Base-by-base conservation (phyloP, 768 basidiomycete species). In the Tricholoma sp. region DNA sequence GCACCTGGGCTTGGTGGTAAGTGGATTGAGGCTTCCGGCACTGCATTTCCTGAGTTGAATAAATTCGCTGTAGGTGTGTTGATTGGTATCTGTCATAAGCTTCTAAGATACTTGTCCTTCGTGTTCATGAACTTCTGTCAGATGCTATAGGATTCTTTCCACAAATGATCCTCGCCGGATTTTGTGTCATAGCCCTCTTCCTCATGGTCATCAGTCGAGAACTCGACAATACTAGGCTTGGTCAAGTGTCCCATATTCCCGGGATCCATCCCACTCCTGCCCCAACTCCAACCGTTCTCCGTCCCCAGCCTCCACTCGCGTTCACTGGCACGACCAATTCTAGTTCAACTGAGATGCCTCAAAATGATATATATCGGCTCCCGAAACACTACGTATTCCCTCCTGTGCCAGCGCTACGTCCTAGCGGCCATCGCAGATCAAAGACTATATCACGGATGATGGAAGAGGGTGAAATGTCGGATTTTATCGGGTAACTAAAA, bases 71-170 rank as follows among this genome's bases (percentile, higher is more conserved):
- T 37, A 80, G 80, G 79, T 52, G 76, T 79, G 14, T 66, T 81
- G 18, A 76, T 81, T 50, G 80, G 80, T 81, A 66, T 51, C 71
- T 61, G 31, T 29, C 31, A 18, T 7, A 2, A 27, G 2, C 24
- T 43, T 5, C 24, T 34, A 29, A 16, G 14, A 22, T 4, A 24
- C 32, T 46, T 21, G 16, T 37, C 29, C 29, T 10, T 22, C 11
- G 47, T 14, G 31, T 34, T 56, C 19, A 56, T 32, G n/a, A n/a
- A 53, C n/a, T n/a, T n/a, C 9, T 34, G 11, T 39, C 58, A 83
- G 81, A 83, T 61, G 70, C 70, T 46, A 81, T 85, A 49, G 83
- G 82, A 1, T 81, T 77, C 65, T 83, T 84, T 63, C 81, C 82
- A 5, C 83, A 84, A 64, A 82, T 84, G 79, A 69, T 81, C 22